These are phyloP conservation scores for Calonectria hongkongensis DNA, from an alignment of 2,329 filamentous ascomycete genomes.

Conservation along the genomic window DNA sequence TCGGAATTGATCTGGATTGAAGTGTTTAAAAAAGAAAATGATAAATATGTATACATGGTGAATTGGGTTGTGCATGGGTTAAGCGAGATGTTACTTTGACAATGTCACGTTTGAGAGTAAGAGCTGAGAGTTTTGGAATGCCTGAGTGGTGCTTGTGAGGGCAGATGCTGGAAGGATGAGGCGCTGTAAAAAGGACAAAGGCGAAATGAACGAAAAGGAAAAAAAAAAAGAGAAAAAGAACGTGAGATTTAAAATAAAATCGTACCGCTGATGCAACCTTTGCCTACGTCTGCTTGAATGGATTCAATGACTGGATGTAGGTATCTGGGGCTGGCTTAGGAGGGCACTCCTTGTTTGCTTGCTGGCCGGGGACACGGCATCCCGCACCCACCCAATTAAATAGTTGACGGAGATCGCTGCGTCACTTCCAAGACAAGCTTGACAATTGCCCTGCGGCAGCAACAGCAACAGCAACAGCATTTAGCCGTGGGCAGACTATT, in stretches of 20 bases:
- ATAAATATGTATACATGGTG: not conserved
- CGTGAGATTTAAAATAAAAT: not conserved
- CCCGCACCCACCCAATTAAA: slow-evolving; percentile 10
- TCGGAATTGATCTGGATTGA: not conserved
- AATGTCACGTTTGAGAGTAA: too few species aligned
- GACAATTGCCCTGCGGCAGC: not conserved
- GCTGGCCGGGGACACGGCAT: not conserved
- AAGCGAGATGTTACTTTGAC: not conserved
- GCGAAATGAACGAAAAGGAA: too few species aligned
- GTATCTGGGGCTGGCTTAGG: not conserved
- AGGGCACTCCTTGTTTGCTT: slow-evolving; percentile 1
- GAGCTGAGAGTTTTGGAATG: not conserved
- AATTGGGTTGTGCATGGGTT: not conserved
- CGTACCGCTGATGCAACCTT: too few species aligned
- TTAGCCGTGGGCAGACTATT: slow-evolving; percentile 13
- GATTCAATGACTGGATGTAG: not conserved
- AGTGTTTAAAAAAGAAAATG: not conserved
- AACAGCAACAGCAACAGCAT: not conserved
- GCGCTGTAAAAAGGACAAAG: not conserved
- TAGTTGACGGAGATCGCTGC: not conserved
- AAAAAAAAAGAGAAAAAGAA: not conserved
- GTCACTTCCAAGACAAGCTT: not conserved
- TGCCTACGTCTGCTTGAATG: not conserved
- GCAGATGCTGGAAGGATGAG: not conserved
- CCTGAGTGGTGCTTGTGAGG: not conserved